Evolutionary conservation across 2,329 filamentous ascomycete species (phyloP), one percentile per base, ranked within the genome.

Genomic region (Orbilia quercus): DNA sequence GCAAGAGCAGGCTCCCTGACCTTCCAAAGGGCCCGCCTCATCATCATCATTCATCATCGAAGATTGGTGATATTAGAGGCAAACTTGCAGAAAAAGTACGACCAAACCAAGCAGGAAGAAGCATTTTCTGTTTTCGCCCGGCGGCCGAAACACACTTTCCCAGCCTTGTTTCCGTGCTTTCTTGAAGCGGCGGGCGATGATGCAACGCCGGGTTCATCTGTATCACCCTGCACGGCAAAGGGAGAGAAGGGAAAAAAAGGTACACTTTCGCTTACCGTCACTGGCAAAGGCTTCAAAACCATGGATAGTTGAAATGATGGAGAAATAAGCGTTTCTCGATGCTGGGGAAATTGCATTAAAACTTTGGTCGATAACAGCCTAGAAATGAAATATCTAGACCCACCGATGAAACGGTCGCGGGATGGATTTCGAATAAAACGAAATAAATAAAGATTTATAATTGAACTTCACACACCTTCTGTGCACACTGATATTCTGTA

Each of bases 301-400:
- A 55, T 23, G 38, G 16, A 23, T 31, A 25, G 4, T 16, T 4
- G 2, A 5, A 6, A 45, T 7, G 22, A 25, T 50, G 22, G 50
- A 16, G 22, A 34, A 69, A 54, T 60, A 51, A 40, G 12, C 36
- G 28, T 28, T 59, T 45, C 23, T 44, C 42, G 51, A 57, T 65
- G 60, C 9, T 54, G 47, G 40, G 42, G 31, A 57, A 44, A 42
- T 7, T 53, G 48, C 12, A 9, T 23, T 51, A 48, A 66, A 66
- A 65, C 45, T 60, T 62, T 62, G 69, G 60, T 55, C 54, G 69
- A 40, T 66, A 73, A 73, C 69, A 66, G 69, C 54, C 47, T 73
- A 57, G 60, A 20, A 9, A 31, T 14, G 25, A 50, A 66, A 54
- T 51, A 65, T 62, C 45, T 50, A 47, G 54, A 20, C 60, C 60